Percentiles rank a stretch among this genome's conserved stretches.
Conservation (phyloP, 306 rosid genomes). For the Albizia julibrissin region DNA sequence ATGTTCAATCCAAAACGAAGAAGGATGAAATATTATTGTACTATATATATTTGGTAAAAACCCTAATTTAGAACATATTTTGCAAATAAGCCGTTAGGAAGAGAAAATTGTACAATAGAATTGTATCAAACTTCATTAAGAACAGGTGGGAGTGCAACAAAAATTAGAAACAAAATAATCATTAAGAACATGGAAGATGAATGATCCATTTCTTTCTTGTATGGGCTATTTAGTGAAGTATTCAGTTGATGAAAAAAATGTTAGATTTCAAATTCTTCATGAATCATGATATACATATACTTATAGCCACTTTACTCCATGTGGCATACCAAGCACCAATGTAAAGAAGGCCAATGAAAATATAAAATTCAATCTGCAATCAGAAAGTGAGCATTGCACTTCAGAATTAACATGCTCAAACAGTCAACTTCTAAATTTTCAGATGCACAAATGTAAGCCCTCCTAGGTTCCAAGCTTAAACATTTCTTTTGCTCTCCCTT, state of each 20-base stretch:
- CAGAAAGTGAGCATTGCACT: neutral
- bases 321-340: neutral
- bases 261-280: neutral
- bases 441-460: neutral
- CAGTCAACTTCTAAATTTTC: neutral
- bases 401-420: neutral
- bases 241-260: neutral
- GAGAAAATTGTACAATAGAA: neutral
- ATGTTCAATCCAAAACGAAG: neutral
- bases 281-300: neutral
- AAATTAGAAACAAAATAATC: neutral
- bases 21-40: neutral
- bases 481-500: neutral
- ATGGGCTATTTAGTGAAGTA: neutral
- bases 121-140: neutral
- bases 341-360: neutral
- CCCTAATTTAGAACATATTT: conserved; percentile 7
- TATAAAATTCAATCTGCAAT: neutral
- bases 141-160: neutral
- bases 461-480: neutral
- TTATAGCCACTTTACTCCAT: neutral
- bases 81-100: neutral
- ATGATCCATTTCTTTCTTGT: neutral
- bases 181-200: neutral
- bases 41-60: neutral